A percentile compares a stretch with the other conserved stretches of the same genome.
Conservation (phyloP, 768 basidiomycete species). For the Amanita polypyramis region DNA sequence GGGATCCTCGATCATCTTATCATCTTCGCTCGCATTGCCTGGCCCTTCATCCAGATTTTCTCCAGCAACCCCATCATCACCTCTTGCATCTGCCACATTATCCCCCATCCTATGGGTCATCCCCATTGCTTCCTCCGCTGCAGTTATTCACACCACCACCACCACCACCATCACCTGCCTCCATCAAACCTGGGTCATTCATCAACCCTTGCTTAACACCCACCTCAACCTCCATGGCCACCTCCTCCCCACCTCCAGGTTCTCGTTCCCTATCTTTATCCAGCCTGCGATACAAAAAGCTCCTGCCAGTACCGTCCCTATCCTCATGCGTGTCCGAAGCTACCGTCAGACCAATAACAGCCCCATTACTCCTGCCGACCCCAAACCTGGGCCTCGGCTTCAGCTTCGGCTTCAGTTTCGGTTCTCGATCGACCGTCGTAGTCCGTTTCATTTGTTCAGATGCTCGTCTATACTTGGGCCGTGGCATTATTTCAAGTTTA, state of each 20-base stretch:
- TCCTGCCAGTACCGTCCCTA: background rate
- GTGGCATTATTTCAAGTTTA: background rate
- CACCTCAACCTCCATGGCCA: background rate
- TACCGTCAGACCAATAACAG: background rate
- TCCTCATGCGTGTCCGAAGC: background rate
- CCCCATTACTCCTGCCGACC: background rate
- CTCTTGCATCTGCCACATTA: background rate
- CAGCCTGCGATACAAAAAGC: background rate
- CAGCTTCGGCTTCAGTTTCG: background rate
- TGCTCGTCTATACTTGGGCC: background rate
- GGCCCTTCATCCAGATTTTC: background rate
- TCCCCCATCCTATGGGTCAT: background rate
- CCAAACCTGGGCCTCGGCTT: background rate
- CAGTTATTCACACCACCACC: background rate
- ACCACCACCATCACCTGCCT: background rate
- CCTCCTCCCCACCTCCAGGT: background rate
- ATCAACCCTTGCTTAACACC: background rate
- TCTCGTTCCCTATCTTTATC: background rate
- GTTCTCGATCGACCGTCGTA: background rate
- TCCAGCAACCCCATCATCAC: background rate
- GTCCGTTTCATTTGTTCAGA: background rate
- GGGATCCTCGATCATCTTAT: background rate
- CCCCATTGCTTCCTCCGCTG: too few relatives aligned
- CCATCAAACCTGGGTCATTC: background rate
- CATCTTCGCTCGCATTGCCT: background rate